A percentile compares a stretch with the other conserved stretches of the same genome.
Conservation (phyloP, 192 early-diverging fungal genomes). For the Entophlyctis helioformis region DNA sequence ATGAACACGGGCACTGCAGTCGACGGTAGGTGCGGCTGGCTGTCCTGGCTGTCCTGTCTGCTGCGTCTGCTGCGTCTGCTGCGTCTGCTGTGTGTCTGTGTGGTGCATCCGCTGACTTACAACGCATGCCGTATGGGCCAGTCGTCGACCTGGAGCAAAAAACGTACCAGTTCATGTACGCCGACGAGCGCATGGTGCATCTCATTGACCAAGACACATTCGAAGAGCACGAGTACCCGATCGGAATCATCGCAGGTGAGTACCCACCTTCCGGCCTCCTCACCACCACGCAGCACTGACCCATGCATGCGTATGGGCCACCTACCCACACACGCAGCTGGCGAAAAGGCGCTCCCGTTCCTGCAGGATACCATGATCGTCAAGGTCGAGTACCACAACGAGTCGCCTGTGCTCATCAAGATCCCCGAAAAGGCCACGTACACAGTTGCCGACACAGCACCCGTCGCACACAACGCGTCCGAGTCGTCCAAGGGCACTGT, state of each 20-base stretch:
- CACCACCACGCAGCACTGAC: no score
- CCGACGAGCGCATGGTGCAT: slow-evolving; percentile 44
- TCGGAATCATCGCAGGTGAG: slow-evolving; percentile 46
- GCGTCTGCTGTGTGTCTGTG: no score
- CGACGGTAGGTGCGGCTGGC: slow-evolving; percentile 61
- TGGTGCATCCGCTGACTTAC: no score
- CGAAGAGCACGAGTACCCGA: slow-evolving; percentile 54
- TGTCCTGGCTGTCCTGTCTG: no score
- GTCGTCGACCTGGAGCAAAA: slow-evolving; percentile 42
- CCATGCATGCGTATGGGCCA: no score
- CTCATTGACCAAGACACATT: slow-evolving; percentile 56
- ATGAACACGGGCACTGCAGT: slow-evolving; percentile 57
- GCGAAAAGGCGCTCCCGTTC: slow-evolving; percentile 28
- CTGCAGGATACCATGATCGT: slow-evolving; percentile 42
- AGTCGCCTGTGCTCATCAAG: slow-evolving; percentile 42
- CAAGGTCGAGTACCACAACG: slow-evolving; percentile 42
- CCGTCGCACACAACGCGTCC: slow-evolving; percentile 1
- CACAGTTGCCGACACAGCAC: slow-evolving; percentile 6
- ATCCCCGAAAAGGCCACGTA: slow-evolving; percentile 35
- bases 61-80: no score
- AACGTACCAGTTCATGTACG: slow-evolving; percentile 63
- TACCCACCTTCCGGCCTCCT: slow-evolving; percentile 6
- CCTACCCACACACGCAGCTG: slow-evolving; percentile 4
- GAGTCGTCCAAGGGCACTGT: slow-evolving; percentile 55
- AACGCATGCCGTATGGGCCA: no score